Conservation (phyloP, 2,329 filamentous ascomycete species). For the Alternaria triticimaculans region DNA sequence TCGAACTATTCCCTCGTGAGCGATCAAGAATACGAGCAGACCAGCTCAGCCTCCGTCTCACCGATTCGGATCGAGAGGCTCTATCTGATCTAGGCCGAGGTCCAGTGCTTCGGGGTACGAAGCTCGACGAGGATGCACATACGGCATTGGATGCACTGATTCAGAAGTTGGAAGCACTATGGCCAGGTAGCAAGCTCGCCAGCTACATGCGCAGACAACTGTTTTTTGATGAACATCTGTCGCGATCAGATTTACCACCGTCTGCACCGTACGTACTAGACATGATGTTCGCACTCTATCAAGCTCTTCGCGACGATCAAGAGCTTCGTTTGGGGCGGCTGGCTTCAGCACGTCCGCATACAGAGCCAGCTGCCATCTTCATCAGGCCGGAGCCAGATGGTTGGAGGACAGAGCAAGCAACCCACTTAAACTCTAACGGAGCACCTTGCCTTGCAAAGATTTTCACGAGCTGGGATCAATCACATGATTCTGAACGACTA, state of each 20-base stretch:
- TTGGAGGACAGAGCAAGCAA: neutral
- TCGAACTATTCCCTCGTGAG: neutral
- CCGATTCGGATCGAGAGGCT: neutral
- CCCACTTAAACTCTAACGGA: neutral
- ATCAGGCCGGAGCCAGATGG: slow-evolving; percentile 4
- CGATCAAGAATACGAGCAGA: neutral
- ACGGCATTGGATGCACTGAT: neutral
- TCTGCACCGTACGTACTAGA: slow-evolving; percentile 12
- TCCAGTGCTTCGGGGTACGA: neutral
- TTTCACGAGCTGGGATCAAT: slow-evolving; percentile 25
- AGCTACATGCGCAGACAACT: neutral
- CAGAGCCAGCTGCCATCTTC: slow-evolving; percentile 16
- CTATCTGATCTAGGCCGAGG: neutral
- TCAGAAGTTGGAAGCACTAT: neutral
- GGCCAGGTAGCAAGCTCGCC: neutral
- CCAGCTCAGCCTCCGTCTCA: neutral
- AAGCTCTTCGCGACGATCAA: slow-evolving; percentile 6
- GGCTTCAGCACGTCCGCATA: neutral
- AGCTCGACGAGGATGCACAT: neutral
- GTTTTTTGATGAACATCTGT: neutral
- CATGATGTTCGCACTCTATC: slow-evolving; percentile 14
- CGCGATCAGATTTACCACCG: neutral
- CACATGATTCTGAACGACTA: slow-evolving; percentile 9
- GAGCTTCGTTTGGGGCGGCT: slow-evolving; percentile 14
- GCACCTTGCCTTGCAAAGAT: neutral